Base-by-base conservation (phyloP, 441 rosid species). In the Aquilaria agallochum region DNA sequence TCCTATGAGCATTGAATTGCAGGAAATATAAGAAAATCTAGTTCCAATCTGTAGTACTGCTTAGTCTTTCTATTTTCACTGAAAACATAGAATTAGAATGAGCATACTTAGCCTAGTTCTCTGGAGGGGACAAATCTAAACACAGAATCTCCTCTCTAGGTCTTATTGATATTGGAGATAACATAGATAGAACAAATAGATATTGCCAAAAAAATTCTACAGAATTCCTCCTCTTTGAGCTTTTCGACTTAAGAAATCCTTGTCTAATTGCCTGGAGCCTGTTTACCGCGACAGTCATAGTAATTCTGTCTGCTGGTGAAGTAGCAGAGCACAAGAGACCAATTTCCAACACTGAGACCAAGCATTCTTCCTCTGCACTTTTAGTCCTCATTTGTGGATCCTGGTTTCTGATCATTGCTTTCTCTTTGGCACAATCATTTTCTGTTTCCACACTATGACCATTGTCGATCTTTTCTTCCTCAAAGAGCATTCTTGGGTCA, bases 281-380 rank as follows among this genome's bases (percentile, higher is more conserved):
- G 30, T 59, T 52, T 6, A 68, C 71, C 6, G 66, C 73, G 32
- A 32, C 15, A 31, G 54, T 70, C 72, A 74, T 73, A 5, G 52
- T 9, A 60, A 70, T 64, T 31, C 83, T 42, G 11, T 74, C 50
- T 54, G 51, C 14, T 0, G 84, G 76, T 11, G 56, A 64, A 31
- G 58, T 61, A 1, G 70, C 31, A 2, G 81, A 74, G 50, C 86
- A 75, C 1, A 61, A 13, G 2, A 70, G 58, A 13, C 83, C 83
- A 9, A 79, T 68, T 53, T 55, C 72, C 65, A 81, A 31, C 8
- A 77, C 42, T 11, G 67, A 53, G 32, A 59, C 55, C 57, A 75
- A 15, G 40, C 62, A 71, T 53, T 80, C 77, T 56, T 60, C 65
- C 3, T 32, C 15, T 56, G 60, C 71, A 5, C 31, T 64, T 66